These are phyloP conservation scores for Auriculariales sp. DNA, from an alignment of 768 basidiomycete genomes.

Conservation along the genomic window DNA sequence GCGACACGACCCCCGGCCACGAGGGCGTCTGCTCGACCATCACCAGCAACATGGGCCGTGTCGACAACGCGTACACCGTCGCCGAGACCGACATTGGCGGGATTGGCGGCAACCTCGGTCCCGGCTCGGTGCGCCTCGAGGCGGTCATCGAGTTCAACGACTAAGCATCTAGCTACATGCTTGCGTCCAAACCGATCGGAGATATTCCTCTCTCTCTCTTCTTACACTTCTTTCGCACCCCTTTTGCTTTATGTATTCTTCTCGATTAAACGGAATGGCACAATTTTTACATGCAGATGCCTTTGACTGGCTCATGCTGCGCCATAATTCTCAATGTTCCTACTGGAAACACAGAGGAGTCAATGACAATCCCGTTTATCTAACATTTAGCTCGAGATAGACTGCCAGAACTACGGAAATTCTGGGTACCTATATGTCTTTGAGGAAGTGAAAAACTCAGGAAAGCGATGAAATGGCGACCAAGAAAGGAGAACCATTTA, in stretches of 20 bases:
- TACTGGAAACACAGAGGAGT: too few species aligned
- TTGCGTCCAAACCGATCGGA: not conserved
- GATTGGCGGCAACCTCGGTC: not conserved
- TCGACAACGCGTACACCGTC: not conserved
- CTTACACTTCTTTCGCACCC: not conserved
- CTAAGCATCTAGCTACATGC: not conserved
- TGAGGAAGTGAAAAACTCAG: too few species aligned
- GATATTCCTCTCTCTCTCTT: not conserved
- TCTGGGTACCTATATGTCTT: too few species aligned
- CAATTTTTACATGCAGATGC: constrained; percentile 3
- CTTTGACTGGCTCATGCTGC: too few species aligned
- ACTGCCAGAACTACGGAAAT: too few species aligned
- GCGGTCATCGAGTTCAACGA: not conserved
- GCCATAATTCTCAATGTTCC: too few species aligned
- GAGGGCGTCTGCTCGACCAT: not conserved
- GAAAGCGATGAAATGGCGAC: too few species aligned
- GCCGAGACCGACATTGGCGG: not conserved
- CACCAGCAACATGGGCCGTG: not conserved
- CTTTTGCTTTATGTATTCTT: not conserved
- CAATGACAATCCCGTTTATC: too few species aligned
- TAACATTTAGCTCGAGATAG: too few species aligned
- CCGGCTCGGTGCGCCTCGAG: not conserved
- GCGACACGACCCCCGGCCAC: not conserved
- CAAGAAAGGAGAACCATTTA: too few species aligned
- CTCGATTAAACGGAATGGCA: constrained; percentile 1